These are phyloP conservation scores for Tolypocladium capitatum DNA, from an alignment of 2,329 filamentous ascomycete genomes.

Conservation along the genomic window DNA sequence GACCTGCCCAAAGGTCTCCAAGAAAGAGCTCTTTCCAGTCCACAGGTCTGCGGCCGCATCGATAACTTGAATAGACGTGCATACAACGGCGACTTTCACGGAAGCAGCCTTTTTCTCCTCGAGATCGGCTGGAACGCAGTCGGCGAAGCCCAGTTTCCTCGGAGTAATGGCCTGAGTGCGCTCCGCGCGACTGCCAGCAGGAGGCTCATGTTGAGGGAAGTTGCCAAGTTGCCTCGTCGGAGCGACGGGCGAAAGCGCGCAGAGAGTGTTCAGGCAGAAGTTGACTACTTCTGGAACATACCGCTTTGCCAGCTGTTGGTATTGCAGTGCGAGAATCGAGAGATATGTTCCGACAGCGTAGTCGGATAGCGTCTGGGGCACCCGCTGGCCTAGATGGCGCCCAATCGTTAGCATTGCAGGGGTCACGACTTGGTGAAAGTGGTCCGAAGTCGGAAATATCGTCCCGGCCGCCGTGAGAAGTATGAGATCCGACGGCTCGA, in stretches of 20 bases:
- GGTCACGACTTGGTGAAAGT: conserved; percentile 91
- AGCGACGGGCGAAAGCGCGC: conserved; percentile 47
- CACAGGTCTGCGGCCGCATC: conserved; percentile 59
- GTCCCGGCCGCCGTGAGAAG: conserved; percentile 72
- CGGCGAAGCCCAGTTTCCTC: conserved; percentile 44
- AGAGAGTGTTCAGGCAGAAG: conserved; percentile 64
- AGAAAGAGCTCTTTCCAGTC: conserved; percentile 59
- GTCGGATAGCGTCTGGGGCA: conserved; percentile 51
- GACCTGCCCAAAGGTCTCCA: conserved; percentile 62
- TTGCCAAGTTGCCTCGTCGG: conserved; percentile 31
- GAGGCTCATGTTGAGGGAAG: conserved; percentile 49
- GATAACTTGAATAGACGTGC: conserved; percentile 52
- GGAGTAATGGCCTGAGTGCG: conserved; percentile 24
- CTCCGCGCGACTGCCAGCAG: conserved; percentile 35
- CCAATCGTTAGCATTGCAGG: conserved; percentile 77
- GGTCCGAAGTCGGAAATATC: conserved; percentile 89
- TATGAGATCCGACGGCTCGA: conserved; percentile 58
- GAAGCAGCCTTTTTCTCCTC: conserved; percentile 19
- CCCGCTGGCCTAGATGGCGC: conserved; percentile 68
- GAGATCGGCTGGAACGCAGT: conserved; percentile 31
- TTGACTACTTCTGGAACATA: conserved; percentile 83
- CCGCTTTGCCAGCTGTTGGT: conserved; percentile 70
- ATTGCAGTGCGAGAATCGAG: conserved; percentile 66
- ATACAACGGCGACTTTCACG: conserved; percentile 45
- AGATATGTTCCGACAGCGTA: conserved; percentile 65